Evolutionary conservation across 164 flowering plant species (phyloP).

Genomic region (Akebia trifoliata): DNA sequence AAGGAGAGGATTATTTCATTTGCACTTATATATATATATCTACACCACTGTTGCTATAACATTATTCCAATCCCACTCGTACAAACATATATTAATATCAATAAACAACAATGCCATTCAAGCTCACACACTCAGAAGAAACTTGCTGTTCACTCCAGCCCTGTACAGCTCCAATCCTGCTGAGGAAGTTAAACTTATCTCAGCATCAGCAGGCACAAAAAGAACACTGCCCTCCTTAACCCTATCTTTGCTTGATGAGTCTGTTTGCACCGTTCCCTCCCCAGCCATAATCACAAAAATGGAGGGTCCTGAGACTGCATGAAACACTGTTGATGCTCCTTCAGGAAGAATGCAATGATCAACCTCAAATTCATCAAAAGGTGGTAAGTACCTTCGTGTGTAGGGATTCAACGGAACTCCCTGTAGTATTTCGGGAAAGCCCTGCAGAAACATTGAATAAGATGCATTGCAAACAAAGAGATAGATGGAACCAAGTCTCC

Average conservation of each 20-base stretch:
- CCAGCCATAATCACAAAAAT: slow-evolving; percentile 56
- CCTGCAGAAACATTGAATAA: slow-evolving; percentile 37
- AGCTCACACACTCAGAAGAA: neutral
- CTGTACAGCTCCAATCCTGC: slow-evolving; percentile 52
- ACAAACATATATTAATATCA: neutral
- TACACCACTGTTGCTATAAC: too few relatives aligned
- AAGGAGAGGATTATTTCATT: too few relatives aligned
- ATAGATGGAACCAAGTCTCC: too few relatives aligned
- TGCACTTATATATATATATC: too few relatives aligned
- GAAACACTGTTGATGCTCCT: slow-evolving; percentile 43
- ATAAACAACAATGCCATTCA: neutral
- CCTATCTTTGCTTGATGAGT: slow-evolving; percentile 13
- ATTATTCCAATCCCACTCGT: too few relatives aligned
- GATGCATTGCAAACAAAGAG: too few relatives aligned
- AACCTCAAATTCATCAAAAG: slow-evolving; percentile 92
- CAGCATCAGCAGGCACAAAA: slow-evolving; percentile 59
- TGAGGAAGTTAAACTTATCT: slow-evolving; percentile 31
- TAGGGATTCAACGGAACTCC: slow-evolving; percentile 52
- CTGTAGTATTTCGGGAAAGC: slow-evolving; percentile 63
- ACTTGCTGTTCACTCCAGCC: slow-evolving; percentile 67
- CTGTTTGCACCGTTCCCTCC: slow-evolving; percentile 39
- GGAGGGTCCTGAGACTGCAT: slow-evolving; percentile 69
- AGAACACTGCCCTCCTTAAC: slow-evolving; percentile 57
- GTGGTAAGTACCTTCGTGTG: slow-evolving; percentile 62
- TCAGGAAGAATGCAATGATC: slow-evolving; percentile 59